Evolutionary conservation across 805 yeast species (phyloP).

Genomic region (Metschnikowia lachancei): DNA sequence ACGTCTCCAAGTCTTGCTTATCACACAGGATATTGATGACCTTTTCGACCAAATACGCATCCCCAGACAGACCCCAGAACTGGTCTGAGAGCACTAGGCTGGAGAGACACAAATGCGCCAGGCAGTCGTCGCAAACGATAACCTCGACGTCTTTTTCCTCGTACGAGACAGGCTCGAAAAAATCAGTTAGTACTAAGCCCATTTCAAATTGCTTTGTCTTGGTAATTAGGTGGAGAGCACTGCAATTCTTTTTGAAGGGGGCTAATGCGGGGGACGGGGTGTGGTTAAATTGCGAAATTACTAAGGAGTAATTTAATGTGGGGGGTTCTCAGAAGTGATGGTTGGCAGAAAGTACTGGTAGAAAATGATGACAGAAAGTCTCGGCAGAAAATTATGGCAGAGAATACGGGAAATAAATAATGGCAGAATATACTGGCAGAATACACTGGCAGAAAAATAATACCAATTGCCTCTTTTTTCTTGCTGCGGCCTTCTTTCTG

Average conservation of each 20-base stretch:
- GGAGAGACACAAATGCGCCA: constrained; percentile 40
- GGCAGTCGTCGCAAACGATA: constrained; percentile 41
- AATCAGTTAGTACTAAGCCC: constrained; percentile 42
- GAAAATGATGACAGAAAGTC: too few species aligned
- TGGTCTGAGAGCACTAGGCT: constrained; percentile 37
- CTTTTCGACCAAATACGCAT: constrained; percentile 40
- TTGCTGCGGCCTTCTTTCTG: background rate
- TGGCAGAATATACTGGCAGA: too few species aligned
- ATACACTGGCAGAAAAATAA: too few species aligned
- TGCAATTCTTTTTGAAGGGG: background rate
- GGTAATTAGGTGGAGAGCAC: too few species aligned
- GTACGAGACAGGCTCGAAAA: constrained; percentile 37
- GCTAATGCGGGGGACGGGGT: background rate
- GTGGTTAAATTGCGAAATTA: constrained; percentile 7
- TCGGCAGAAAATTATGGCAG: too few species aligned
- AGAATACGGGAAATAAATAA: too few species aligned
- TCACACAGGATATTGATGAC: constrained; percentile 36
- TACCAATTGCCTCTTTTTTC: too few species aligned
- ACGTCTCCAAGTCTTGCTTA: constrained; percentile 28
- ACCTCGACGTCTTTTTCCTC: constrained; percentile 38
- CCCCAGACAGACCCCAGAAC: constrained; percentile 40
- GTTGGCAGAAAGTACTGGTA: background rate
- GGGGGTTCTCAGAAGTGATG: background rate
- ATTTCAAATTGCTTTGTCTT: constrained; percentile 17
- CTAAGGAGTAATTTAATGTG: constrained; percentile 2